phyloP scores from a whole-genome alignment of 1,284 basidiomycete species.

The Rhizoctonia solani region DNA sequence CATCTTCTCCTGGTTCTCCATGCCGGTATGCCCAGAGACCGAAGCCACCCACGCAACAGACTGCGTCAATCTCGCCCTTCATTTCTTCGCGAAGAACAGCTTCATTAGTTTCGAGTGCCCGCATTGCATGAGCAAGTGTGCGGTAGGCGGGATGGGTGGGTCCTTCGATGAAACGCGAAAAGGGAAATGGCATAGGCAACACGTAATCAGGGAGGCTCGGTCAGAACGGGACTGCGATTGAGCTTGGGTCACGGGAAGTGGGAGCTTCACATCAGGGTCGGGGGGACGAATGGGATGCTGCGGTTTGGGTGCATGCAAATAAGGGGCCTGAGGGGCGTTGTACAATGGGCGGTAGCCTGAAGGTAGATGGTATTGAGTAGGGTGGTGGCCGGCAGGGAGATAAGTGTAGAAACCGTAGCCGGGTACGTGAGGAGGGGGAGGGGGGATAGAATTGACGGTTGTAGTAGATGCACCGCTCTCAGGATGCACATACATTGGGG shows the following conservation, averaged over 20 bases:
- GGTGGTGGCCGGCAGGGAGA: constrained; percentile 29
- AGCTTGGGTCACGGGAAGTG: not conserved
- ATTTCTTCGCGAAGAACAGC: constrained; percentile 3
- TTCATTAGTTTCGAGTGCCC: constrained; percentile 5
- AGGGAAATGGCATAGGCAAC: constrained; percentile 17
- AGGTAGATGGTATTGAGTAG: constrained; percentile 20
- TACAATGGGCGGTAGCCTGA: constrained; percentile 22
- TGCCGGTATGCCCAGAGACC: constrained; percentile 26
- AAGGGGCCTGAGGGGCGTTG: not conserved
- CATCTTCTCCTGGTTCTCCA: constrained; percentile 9
- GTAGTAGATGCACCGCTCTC: constrained; percentile 16
- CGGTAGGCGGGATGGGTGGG: constrained; percentile 23
- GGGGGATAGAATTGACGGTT: constrained; percentile 21
- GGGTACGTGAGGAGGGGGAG: constrained; percentile 9
- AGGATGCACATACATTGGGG: constrained; percentile 26
- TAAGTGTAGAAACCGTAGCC: constrained; percentile 25
- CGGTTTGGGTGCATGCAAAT: constrained; percentile 26
- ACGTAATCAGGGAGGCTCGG: constrained; percentile 12
- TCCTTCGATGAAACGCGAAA: constrained; percentile 18
- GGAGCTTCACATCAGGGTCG: constrained; percentile 24
- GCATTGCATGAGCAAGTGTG: not conserved
- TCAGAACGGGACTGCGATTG: not conserved
- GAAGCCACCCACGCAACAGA: constrained; percentile 10
- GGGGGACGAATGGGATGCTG: constrained; percentile 24
- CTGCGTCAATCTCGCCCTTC: constrained; percentile 5